Evolutionary conservation across 2,329 filamentous ascomycete species (phyloP), one percentile per base, ranked within the genome.

Genomic region (Bipolaris bicolor): DNA sequence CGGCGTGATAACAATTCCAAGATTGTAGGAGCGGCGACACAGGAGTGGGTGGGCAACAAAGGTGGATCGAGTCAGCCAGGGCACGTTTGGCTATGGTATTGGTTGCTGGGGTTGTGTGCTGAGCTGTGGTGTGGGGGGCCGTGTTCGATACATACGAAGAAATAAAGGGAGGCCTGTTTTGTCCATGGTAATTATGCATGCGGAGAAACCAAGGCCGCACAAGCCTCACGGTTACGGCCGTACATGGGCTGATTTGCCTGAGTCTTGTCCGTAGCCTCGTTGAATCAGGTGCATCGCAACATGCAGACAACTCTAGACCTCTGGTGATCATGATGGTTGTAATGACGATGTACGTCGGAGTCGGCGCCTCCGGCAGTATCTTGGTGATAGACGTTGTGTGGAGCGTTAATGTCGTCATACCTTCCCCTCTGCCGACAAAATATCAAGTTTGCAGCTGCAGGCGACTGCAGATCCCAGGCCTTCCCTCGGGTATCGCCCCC

Each of bases 111-210:
- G 33, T 39, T 20, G 43, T 24, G 26, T 10, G 26, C 29, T 26
- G 44, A 1, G 66, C 40, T 45, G 67, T 15, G n/a, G 24, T 33
- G 6, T 43, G 20, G 11, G 11, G 20, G 20, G 40, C 40, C 20
- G 20, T 43, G 20, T 43, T 31, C 24, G 10, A 9, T 44, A 40
- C 37, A 22, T 36, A 36, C 13, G 22, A 6, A 24, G 24, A 20
- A 26, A 43, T 33, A 45, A 31, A 10, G 43, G 24, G 26, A n/a
- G 41, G 43, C 24, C 43, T 31, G 43, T 45, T 44, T 65, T 6
- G n/a, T 40, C 0, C 54, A 49, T 43, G 69, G 63, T 26, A 68
- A 55, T 49, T 71, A 65, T 43, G 68, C 66, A 57, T 70, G 64
- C 44, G 60, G 62, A 33, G n/a, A 13, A 18, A 20, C 16, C 31